Evolutionary conservation across 2,329 filamentous ascomycete genomes (phyloP), one percentile per base, ranked within the genome.

Genomic region (Alternaria brassicicola): DNA sequence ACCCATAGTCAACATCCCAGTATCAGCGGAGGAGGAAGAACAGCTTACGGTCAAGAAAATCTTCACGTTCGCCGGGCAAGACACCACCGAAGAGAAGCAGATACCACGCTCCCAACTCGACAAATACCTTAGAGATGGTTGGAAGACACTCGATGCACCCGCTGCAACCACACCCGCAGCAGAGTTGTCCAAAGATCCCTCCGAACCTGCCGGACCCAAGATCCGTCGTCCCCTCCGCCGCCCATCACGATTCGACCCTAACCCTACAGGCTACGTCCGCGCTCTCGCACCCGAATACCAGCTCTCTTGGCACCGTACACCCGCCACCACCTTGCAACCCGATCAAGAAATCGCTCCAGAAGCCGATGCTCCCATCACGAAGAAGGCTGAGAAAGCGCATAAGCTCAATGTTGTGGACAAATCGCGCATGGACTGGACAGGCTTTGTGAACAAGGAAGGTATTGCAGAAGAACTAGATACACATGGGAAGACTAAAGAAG

Each of bases 61-160:
- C 13, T 92, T 91, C 77, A 89, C 89, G 67, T 92, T 92, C 66
- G 90, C 89, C 33, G 90, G 89, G 28, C 86, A 89, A 68, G 82
- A 89, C 12, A 87, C 90, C 67, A 89, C 84, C 0, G 89, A 92
- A 69, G 88, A 91, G 71, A 91, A 90, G 72, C 78, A 88, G 10
- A 87, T 92, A 1, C 79, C 86, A 3, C 69, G 68, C 30, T 72
- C 72, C 4, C 62, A 68, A 12, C 66, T 76, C 31, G 67, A 66
- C n/a, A 57, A 65, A 33, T 68, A 76, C 58, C 51, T 70, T 21
- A 54, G 68, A 13, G 67, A 72, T 15, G 74, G 73, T 25, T 77
- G 75, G 75, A 72, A 63, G 53, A 46, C 64, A n/a, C 55, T 57
- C 21, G 62, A 67, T 25, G n/a, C 61, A 15, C 30, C 59, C 8